These are phyloP conservation scores for Endogone sp. DNA, from an alignment of 192 early-diverging fungal genomes.

Conservation along the genomic window DNA sequence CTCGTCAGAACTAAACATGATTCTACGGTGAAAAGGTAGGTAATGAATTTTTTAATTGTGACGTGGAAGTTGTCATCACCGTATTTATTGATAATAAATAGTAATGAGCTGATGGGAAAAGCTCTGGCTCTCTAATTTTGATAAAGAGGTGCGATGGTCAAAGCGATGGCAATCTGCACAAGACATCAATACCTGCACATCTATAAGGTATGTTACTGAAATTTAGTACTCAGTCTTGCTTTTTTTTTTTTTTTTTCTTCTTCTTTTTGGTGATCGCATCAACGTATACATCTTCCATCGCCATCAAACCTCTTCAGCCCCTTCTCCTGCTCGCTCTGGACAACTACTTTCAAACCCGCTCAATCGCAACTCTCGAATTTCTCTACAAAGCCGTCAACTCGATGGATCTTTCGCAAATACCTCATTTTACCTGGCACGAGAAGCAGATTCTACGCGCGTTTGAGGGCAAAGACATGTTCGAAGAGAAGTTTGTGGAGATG, in stretches of 20 bases:
- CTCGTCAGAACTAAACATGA: conserved; percentile 90
- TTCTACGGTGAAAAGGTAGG: conserved; percentile 62
- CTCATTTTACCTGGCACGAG: conserved; percentile 72
- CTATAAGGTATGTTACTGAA: conserved; percentile 54
- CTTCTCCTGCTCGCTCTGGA: conserved; percentile 87
- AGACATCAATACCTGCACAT: conserved; percentile 89
- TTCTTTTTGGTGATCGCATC: not conserved
- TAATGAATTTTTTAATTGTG: not conserved
- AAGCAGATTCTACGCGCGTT: conserved; percentile 80
- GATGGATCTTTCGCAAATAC: conserved; percentile 80
- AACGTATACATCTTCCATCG: too few relatives aligned
- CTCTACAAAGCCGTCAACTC: conserved; percentile 81
- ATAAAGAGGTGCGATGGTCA: conserved; percentile 81
- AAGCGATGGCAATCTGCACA: conserved; percentile 92
- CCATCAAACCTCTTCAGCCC: conserved; percentile 50
- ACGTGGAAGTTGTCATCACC: not conserved
- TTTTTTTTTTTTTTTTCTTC: not conserved
- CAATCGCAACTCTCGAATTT: conserved; percentile 66
- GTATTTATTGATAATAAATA: not conserved
- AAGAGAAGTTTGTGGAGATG: conserved; percentile 64
- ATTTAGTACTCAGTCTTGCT: not conserved
- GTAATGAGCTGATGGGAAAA: too few relatives aligned
- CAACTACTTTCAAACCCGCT: conserved; percentile 81
- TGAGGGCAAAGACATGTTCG: conserved; percentile 82
- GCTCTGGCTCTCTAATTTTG: not conserved